Base-by-base conservation (phyloP, 768 basidiomycete species). In the Amanita phalloides region DNA sequence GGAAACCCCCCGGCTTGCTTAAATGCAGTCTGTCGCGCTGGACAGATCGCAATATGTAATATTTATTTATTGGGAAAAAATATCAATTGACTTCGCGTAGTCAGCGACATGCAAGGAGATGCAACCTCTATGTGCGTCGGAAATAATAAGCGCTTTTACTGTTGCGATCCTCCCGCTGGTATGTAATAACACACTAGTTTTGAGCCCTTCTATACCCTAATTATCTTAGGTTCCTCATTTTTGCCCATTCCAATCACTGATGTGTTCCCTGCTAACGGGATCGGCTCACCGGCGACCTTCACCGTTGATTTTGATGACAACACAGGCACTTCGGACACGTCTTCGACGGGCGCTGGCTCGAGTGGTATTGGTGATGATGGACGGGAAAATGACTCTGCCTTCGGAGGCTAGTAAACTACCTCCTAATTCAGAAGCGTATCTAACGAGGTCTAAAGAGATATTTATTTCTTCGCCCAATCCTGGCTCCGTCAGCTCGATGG, bases 401-500 rank as follows among this genome's bases (percentile, higher is more conserved):
- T 41, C n/a, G n/a, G n/a, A 9, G 21, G 39, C 39, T 41, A n/a
- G 8, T 41, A 7, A 41, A 17, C n/a, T 41, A 41, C 1, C 39
- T 41, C n/a, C n/a, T 41, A 41, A 41, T 41, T 17, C 17, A 17
- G 17, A 1, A 17, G 17, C 17, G 17, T 17, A 17, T 17, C 17
- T 17, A 17, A 17, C 17, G 17, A 17, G n/a, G 3, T 62, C 61
- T 25, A 47, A 49, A 8, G 54, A 55, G 42, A 51, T 63, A 2
- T 63, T 63, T 48, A 61, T 63, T 48, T 52, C 54, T 3, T 61
- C 61, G 3, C 62, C 62, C 14, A 64, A 64, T 35, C 23, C 58
- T 17, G 49, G 26, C 9, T 60, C 62, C 0, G 61, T 64, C 25
- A 53, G 49, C 4, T 64, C 62, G 5, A 6, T 64, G 35, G 53